A percentile compares a stretch with the other conserved stretches of the same genome.
phyloP scores from a whole-genome alignment of 352 stramenopile genomes.

The Phytophthora cryptogea region DNA sequence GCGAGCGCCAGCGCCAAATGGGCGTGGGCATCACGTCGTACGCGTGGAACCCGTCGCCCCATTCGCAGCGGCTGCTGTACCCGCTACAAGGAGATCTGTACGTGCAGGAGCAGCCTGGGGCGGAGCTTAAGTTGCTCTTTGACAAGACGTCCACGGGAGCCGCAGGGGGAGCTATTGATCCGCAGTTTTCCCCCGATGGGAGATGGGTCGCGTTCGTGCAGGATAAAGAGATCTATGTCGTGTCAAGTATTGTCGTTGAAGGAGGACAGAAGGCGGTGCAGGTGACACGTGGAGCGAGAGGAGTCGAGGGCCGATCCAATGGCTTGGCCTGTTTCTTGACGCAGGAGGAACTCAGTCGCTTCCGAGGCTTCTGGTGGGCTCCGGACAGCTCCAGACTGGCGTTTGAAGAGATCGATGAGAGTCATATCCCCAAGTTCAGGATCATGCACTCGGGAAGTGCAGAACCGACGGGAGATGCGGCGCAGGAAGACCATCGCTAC shows the following conservation, averaged over 20 bases:
- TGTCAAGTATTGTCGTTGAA: slow-evolving; percentile 52
- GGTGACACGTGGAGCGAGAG: slow-evolving; percentile 78
- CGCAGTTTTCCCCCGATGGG: slow-evolving; percentile 93
- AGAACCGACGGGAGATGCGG: slow-evolving; percentile 47
- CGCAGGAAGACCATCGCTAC: slow-evolving; percentile 87
- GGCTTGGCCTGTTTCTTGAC: slow-evolving; percentile 97
- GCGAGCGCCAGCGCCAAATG: slow-evolving; percentile 91
- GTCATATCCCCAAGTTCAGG: slow-evolving; percentile 91
- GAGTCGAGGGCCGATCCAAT: slow-evolving; percentile 81
- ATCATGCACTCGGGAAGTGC: slow-evolving; percentile 95
- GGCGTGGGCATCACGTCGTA: slow-evolving; percentile 93
- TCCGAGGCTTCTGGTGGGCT: slow-evolving; percentile 97
- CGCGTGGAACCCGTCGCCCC: slow-evolving; percentile 65
- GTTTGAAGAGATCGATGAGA: slow-evolving; percentile 95
- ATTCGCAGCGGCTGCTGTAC: slow-evolving; percentile 85
- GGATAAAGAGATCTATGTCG: slow-evolving; percentile 94
- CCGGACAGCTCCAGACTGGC: slow-evolving; percentile 85
- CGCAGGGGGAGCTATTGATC: slow-evolving; percentile 90
- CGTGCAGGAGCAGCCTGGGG: slow-evolving; percentile 88
- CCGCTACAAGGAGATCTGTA: slow-evolving; percentile 94
- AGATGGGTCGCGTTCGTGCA: slow-evolving; percentile 94
- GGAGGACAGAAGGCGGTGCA: slow-evolving; percentile 56
- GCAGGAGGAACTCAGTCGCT: slow-evolving; percentile 97
- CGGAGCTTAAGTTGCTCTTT: slow-evolving; percentile 80
- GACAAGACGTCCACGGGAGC: slow-evolving; percentile 81